Evolutionary conservation across 2,329 filamentous ascomycete genomes (phyloP).

Genomic region (Amesomyces nigricolor): DNA sequence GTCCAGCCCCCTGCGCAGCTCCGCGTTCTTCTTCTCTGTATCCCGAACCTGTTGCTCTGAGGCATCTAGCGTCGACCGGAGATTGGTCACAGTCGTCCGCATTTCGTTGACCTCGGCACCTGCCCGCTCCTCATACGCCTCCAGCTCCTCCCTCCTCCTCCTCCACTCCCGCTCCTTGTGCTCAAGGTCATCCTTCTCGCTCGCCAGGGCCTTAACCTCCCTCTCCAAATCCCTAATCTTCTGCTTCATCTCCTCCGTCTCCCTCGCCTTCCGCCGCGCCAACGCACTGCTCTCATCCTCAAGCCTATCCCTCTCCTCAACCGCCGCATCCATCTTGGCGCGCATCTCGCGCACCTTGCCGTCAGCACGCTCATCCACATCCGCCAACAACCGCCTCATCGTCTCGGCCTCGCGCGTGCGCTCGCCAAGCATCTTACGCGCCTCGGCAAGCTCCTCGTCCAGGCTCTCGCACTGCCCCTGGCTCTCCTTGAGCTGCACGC

Average conservation of each 20-base stretch:
- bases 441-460: constrained; percentile 87
- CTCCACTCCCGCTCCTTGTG: constrained; percentile 69
- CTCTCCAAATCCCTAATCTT: constrained; percentile 78
- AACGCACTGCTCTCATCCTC: constrained; percentile 84
- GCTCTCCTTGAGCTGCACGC: constrained; percentile 85
- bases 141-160: constrained; percentile 67
- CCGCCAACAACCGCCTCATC: constrained; percentile 82
- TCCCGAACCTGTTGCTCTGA: constrained; percentile 79
- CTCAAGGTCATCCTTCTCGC: constrained; percentile 75
- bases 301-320: constrained; percentile 89
- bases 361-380: constrained; percentile 80
- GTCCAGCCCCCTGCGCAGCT: constrained; percentile 70
- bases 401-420: constrained; percentile 89
- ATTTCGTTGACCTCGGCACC: constrained; percentile 70
- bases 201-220: constrained; percentile 61
- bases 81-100: constrained; percentile 66
- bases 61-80: constrained; percentile 77
- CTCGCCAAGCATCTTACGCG: constrained; percentile 79
- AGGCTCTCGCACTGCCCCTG: constrained; percentile 75
- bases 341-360: constrained; percentile 81
- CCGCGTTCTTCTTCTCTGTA: constrained; percentile 74
- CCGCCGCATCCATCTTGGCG: constrained; percentile 76
- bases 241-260: constrained; percentile 78
- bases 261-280: constrained; percentile 69
- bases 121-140: constrained; percentile 62